Evolutionary conservation across 2,329 filamentous ascomycete species (phyloP).

Genomic region (Dactylonectria estremocensis): DNA sequence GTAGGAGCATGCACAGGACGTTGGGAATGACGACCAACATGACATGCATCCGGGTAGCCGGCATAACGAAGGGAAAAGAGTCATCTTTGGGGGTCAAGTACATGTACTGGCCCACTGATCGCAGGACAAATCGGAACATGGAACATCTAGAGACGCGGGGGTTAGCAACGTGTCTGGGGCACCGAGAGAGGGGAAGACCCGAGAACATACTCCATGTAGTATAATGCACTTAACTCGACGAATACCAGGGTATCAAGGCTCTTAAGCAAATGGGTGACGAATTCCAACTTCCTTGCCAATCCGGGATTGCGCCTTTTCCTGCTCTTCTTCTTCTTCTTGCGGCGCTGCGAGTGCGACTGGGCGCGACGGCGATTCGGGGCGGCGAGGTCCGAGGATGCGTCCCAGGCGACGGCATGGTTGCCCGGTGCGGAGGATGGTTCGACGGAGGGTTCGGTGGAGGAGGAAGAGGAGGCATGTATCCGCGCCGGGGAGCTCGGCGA

Average conservation of each 20-base stretch:
- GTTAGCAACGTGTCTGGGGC: slow-evolving; percentile 17
- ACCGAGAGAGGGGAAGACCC: background rate
- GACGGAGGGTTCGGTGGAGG: slow-evolving; percentile 57
- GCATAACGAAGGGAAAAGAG: slow-evolving; percentile 68
- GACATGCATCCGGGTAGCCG: slow-evolving; percentile 70
- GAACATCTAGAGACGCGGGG: slow-evolving; percentile 68
- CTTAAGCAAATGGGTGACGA: slow-evolving; percentile 72
- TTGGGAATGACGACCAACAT: slow-evolving; percentile 73
- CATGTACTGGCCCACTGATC: slow-evolving; percentile 72
- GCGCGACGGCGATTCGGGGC: slow-evolving; percentile 26
- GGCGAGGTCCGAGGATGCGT: slow-evolving; percentile 33
- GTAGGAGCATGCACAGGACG: slow-evolving; percentile 72
- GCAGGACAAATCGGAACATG: slow-evolving; percentile 73
- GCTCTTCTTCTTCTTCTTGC: slow-evolving; percentile 56
- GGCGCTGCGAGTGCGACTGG: slow-evolving; percentile 49
- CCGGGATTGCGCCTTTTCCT: slow-evolving; percentile 58
- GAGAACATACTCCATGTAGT: slow-evolving; percentile 78
- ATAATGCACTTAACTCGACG: slow-evolving; percentile 75
- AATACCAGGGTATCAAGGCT: slow-evolving; percentile 76
- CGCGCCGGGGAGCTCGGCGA: slow-evolving; percentile 59
- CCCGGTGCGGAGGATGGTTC: slow-evolving; percentile 39
- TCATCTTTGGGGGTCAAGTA: slow-evolving; percentile 76
- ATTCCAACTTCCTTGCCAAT: slow-evolving; percentile 71
- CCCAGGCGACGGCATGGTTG: slow-evolving; percentile 41
- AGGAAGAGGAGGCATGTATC: slow-evolving; percentile 42